Percentiles rank a stretch among this genome's conserved stretches.
These are phyloP conservation scores for Neotropicomus parvogracilis DNA, from an alignment of 1,284 basidiomycete species.

Conservation along the genomic window DNA sequence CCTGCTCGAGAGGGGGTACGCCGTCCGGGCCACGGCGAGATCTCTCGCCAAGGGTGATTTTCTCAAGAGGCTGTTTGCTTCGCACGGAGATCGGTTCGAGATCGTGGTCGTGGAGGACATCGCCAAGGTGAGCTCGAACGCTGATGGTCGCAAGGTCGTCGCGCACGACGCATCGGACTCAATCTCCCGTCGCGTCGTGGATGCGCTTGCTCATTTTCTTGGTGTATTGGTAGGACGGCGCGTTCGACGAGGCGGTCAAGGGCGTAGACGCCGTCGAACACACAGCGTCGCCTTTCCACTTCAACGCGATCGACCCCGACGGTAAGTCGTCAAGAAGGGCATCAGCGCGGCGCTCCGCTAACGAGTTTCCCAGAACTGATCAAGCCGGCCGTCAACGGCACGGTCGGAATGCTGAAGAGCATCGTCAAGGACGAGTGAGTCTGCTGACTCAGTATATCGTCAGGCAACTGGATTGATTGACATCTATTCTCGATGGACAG, in stretches of 20 bases:
- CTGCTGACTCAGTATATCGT: neutral
- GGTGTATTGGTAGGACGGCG: conserved; percentile 40
- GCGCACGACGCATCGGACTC: no score
- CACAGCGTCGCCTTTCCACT: conserved; percentile 47
- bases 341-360: no score
- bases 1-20: conserved; percentile 36
- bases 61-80: conserved; percentile 38
- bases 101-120: conserved; percentile 47
- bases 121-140: conserved; percentile 30
- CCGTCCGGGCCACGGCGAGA: conserved; percentile 49
- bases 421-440: conserved; percentile 48
- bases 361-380: conserved; percentile 43
- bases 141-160: no score
- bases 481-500: conserved; percentile 20
- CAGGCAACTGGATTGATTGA: neutral
- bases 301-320: conserved; percentile 38
- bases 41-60: conserved; percentile 41
- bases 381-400: conserved; percentile 62
- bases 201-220: no score
- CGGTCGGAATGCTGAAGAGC: conserved; percentile 53
- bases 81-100: conserved; percentile 43
- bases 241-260: conserved; percentile 64
- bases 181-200: no score
- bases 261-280: conserved; percentile 58
- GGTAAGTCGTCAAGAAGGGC: conserved; percentile 24